Conservation (phyloP, 352 stramenopile genomes). For the Phytophthora megakarya region DNA sequence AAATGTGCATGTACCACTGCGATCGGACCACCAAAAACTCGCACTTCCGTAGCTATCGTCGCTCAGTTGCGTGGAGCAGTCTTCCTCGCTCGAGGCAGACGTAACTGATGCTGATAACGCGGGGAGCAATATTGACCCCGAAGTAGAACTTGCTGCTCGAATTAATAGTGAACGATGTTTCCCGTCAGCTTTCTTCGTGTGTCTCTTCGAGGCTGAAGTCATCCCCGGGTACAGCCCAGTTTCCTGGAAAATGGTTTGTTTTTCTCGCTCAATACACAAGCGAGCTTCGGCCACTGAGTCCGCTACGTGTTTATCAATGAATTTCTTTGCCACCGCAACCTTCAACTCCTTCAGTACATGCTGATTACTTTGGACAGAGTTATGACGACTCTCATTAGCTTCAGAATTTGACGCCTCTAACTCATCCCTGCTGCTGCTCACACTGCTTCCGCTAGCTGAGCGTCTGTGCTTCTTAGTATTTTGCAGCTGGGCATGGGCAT, state of each 20-base stretch:
- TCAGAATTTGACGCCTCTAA: slow-evolving; percentile 14
- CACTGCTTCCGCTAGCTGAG: slow-evolving; percentile 48
- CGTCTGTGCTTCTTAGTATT: slow-evolving; percentile 48
- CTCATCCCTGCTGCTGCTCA: slow-evolving; percentile 33
- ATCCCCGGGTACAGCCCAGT: slow-evolving; percentile 61
- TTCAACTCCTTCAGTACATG: slow-evolving; percentile 58
- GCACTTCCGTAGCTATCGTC: slow-evolving; percentile 46
- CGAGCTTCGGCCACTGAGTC: slow-evolving; percentile 62
- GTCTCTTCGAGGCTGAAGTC: slow-evolving; percentile 30
- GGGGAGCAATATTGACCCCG: slow-evolving; percentile 31
- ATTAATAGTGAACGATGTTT: slow-evolving; percentile 33
- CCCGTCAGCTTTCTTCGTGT: slow-evolving; percentile 30
- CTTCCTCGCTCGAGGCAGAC: slow-evolving; percentile 43
- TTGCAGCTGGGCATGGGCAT: slow-evolving; percentile 64
- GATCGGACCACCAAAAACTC: slow-evolving; percentile 56
- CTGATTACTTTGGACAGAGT: slow-evolving; percentile 38
- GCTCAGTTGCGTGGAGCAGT: slow-evolving; percentile 38
- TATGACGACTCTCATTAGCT: neutral
- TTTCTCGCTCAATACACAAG: slow-evolving; percentile 74
- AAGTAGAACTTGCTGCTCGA: slow-evolving; percentile 34
- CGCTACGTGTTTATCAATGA: slow-evolving; percentile 80
- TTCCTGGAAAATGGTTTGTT: slow-evolving; percentile 66
- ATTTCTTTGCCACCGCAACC: slow-evolving; percentile 54
- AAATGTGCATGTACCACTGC: slow-evolving; percentile 38
- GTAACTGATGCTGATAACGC: slow-evolving; percentile 31